phyloP scores from a whole-genome alignment of 345 rosid species.

The Brassica cretica region DNA sequence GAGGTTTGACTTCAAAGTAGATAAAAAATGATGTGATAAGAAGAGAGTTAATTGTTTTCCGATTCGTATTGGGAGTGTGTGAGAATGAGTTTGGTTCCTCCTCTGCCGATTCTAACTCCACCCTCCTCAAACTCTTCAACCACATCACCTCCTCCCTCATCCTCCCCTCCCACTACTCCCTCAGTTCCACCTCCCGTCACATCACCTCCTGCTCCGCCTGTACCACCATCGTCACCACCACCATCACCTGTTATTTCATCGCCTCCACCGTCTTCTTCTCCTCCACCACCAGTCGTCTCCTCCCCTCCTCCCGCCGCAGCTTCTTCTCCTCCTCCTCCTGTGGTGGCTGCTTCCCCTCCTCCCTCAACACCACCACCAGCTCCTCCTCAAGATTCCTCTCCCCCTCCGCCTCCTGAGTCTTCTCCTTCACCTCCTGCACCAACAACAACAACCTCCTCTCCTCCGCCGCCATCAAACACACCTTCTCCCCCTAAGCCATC shows the following conservation, averaged over 20 bases:
- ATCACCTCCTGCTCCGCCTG: constrained; percentile 47
- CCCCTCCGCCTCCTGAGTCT: constrained; percentile 48
- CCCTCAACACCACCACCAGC: constrained; percentile 51
- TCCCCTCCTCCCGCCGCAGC: constrained; percentile 50
- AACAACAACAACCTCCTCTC: constrained; percentile 26
- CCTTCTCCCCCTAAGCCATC: constrained; percentile 43
- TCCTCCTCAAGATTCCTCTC: constrained; percentile 50
- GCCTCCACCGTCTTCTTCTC: constrained; percentile 46
- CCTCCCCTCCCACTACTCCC: constrained; percentile 45
- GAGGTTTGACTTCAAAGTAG: constrained; percentile 18
- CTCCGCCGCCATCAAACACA: constrained; percentile 46
- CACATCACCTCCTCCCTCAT: constrained; percentile 49
- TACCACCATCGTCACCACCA: constrained; percentile 45
- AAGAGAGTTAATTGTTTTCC: constrained; percentile 6
- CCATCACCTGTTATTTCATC: constrained; percentile 49
- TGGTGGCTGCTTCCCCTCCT: constrained; percentile 35
- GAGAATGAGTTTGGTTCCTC: constrained; percentile 55
- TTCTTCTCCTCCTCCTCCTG: constrained; percentile 54
- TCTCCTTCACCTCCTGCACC: constrained; percentile 42
- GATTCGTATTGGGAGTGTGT: neutral
- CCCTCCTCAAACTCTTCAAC: constrained; percentile 45
- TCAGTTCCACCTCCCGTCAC: constrained; percentile 54
- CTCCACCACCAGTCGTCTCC: constrained; percentile 46
- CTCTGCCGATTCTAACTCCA: constrained; percentile 48
- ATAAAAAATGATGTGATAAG: constrained; percentile 28